phyloP scores from a whole-genome alignment of 345 rosid species.

The Aurinia saxatilis region DNA sequence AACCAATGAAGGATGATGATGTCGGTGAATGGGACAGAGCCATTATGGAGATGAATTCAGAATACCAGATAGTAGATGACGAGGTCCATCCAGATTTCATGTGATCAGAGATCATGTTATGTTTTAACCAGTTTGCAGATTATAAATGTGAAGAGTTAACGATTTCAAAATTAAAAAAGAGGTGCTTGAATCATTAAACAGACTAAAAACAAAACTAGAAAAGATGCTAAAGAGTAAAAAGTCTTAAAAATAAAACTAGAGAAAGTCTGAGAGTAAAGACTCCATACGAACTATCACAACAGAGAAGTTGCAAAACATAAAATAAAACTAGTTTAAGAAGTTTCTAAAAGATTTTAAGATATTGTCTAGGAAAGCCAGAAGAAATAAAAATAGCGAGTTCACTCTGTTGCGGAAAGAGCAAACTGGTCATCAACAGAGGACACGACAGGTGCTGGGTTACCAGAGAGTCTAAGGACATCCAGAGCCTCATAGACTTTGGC shows the following conservation, averaged over 20 bases:
- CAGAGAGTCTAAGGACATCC: slow-evolving; percentile 46
- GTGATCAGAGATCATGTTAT: slow-evolving; percentile 1
- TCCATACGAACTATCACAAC: not conserved
- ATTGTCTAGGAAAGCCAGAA: slow-evolving; percentile 6
- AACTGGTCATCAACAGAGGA: slow-evolving; percentile 34
- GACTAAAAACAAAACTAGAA: not conserved
- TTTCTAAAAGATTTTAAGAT: slow-evolving; percentile 4
- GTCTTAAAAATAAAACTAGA: not conserved
- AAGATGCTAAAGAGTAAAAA: not conserved
- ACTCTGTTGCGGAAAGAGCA: slow-evolving; percentile 20
- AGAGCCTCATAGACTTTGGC: slow-evolving; percentile 65
- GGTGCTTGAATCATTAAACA: no score
- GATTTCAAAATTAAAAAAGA: no score
- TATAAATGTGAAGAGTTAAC: no score
- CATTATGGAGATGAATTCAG: slow-evolving; percentile 15
- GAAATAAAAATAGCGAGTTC: not conserved
- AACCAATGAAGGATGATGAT: slow-evolving; percentile 9
- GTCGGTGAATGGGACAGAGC: slow-evolving; percentile 2
- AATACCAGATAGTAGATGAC: slow-evolving; percentile 48
- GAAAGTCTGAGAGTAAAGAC: not conserved
- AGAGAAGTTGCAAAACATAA: not conserved
- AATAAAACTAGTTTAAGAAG: not conserved
- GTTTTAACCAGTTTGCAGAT: not conserved
- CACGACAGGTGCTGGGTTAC: slow-evolving; percentile 7
- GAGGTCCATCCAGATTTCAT: slow-evolving; percentile 66